These are phyloP conservation scores for Entophlyctis luteolus DNA, from an alignment of 192 early-diverging fungal genomes.

Conservation along the genomic window DNA sequence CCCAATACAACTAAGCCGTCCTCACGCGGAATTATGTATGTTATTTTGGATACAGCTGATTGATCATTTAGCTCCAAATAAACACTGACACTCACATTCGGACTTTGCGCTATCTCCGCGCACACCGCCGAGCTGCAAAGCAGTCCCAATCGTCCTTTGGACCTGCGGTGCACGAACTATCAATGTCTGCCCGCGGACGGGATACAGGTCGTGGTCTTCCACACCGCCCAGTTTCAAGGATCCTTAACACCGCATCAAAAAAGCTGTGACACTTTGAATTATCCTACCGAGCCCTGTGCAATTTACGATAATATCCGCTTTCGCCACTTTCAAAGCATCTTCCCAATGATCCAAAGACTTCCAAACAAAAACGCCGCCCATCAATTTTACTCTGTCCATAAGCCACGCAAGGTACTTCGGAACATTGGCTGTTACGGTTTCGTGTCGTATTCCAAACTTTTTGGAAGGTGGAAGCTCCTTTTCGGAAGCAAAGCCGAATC, in stretches of 20 bases:
- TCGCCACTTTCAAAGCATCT: slow-evolving; percentile 33
- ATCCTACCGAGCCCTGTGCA: slow-evolving; percentile 69
- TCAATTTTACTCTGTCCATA: slow-evolving; percentile 43
- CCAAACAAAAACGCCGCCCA: slow-evolving; percentile 53
- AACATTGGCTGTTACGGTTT: slow-evolving; percentile 60
- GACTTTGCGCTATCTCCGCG: background rate
- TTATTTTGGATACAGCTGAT: slow-evolving; percentile 30
- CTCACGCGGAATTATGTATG: slow-evolving; percentile 79
- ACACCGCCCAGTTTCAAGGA: slow-evolving; percentile 70
- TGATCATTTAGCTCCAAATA: background rate
- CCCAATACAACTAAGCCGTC: slow-evolving; percentile 75
- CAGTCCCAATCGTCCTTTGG: slow-evolving; percentile 53
- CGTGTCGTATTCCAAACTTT: slow-evolving; percentile 62
- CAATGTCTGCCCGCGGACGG: slow-evolving; percentile 78
- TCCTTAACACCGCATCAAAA: slow-evolving; percentile 8
- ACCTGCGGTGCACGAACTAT: slow-evolving; percentile 68
- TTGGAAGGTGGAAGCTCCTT: slow-evolving; percentile 50
- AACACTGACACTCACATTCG: background rate
- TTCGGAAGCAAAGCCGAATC: slow-evolving; percentile 25
- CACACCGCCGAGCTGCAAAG: background rate
- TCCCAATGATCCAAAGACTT: slow-evolving; percentile 38
- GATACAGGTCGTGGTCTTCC: slow-evolving; percentile 66
- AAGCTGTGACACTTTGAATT: slow-evolving; percentile 17
- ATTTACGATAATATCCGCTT: slow-evolving; percentile 66
- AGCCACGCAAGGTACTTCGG: slow-evolving; percentile 67